These are phyloP conservation scores for Papiliotrema terrestris DNA, from an alignment of 1,284 basidiomycete genomes.

Conservation along the genomic window DNA sequence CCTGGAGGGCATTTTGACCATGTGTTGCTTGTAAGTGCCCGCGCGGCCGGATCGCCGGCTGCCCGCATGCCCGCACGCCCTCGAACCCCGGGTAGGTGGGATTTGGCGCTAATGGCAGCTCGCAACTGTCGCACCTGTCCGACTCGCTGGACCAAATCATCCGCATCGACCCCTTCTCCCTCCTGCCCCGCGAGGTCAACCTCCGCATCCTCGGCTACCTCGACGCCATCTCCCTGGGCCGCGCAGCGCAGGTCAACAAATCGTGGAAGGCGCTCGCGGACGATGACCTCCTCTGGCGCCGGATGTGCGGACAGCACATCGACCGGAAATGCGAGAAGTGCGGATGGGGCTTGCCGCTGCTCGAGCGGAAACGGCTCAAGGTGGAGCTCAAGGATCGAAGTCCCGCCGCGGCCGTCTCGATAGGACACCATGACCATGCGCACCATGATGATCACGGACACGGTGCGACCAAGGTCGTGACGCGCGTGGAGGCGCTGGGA, in stretches of 20 bases:
- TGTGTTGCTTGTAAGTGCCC: constrained; percentile 79
- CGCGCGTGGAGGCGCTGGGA: constrained; percentile 30
- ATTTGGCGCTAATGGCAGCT: constrained; percentile 27
- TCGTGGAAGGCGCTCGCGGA: constrained; percentile 88
- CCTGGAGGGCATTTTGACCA: constrained; percentile 95
- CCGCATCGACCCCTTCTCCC: constrained; percentile 88
- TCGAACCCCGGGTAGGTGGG: no score
- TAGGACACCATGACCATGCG: constrained; percentile 35
- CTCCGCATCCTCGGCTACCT: constrained; percentile 88
- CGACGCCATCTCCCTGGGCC: constrained; percentile 91
- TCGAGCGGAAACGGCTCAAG: constrained; percentile 58
- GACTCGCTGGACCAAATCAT: constrained; percentile 88
- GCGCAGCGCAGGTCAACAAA: constrained; percentile 88
- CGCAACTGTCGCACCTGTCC: constrained; percentile 93
- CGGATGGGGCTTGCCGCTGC: constrained; percentile 91
- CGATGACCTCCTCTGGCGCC: constrained; percentile 92
- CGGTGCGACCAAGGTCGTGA: constrained; percentile 19
- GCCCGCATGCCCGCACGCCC: neutral
- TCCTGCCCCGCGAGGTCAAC: constrained; percentile 85
- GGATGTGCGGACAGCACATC: constrained; percentile 98
- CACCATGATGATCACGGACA: constrained; percentile 17
- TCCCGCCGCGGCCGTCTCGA: constrained; percentile 34
- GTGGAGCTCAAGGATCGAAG: constrained; percentile 46
- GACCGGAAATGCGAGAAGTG: constrained; percentile 96
- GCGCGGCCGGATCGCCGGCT: neutral